phyloP scores from a whole-genome alignment of 495 filamentous ascomycete species.

The Aspergillus mulundensis region DNA sequence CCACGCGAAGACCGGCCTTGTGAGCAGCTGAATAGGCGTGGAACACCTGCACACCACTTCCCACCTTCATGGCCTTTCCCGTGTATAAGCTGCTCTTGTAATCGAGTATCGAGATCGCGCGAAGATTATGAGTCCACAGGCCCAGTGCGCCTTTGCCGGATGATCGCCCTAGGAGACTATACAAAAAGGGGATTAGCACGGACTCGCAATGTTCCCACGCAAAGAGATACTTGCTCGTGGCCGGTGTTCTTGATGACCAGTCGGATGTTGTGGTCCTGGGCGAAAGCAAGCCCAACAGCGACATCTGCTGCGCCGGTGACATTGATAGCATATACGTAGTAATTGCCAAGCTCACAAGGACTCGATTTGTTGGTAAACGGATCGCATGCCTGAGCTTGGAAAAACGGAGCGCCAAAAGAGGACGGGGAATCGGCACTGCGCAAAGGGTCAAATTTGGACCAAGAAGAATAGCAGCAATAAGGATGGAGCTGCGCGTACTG shows the following conservation, averaged over 20 bases:
- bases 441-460: too few species aligned
- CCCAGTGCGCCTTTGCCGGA: not conserved
- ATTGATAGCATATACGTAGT: conserved; percentile 28
- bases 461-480: too few species aligned
- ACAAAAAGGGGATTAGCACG: conserved; percentile 23
- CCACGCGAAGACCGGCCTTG: conserved; percentile 30
- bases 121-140: not conserved
- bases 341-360: conserved; percentile 14
- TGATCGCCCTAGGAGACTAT: conserved; percentile 25
- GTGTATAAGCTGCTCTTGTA: not conserved
- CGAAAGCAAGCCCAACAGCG: conserved; percentile 39
- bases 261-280: conserved; percentile 49
- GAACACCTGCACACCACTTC: not conserved
- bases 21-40: conserved; percentile 18
- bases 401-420: too few species aligned
- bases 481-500: too few species aligned
- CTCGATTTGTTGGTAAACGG: not conserved
- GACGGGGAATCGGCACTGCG: too few species aligned
- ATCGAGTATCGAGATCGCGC: not conserved
- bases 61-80: not conserved
- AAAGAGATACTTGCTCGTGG: conserved; percentile 32
- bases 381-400: not conserved
- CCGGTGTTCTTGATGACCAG: conserved; percentile 60
- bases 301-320: conserved; percentile 25
- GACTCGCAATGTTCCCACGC: conserved; percentile 26